These are phyloP conservation scores for Aspergillus carbonarius DNA, from an alignment of 2,329 filamentous ascomycete genomes.

Conservation along the genomic window DNA sequence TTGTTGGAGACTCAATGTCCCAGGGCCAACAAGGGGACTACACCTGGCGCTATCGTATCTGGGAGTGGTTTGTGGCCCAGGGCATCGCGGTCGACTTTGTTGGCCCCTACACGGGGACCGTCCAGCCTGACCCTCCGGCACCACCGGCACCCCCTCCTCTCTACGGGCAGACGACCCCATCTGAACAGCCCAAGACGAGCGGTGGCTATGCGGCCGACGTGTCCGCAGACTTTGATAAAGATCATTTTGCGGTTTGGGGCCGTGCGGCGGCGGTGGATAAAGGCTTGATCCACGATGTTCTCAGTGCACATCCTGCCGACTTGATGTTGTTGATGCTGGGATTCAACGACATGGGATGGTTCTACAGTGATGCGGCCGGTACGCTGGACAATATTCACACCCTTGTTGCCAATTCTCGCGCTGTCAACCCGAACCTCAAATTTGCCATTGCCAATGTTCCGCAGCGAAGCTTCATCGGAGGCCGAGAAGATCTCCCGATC, in stretches of 20 bases:
- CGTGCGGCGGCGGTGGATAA: constrained; percentile 1
- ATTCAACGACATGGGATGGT: constrained; percentile 11
- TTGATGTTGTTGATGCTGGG: constrained; percentile 5
- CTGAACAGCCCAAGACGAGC: not conserved
- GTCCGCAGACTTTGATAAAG: not conserved
- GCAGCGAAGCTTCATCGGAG: constrained; percentile 3
- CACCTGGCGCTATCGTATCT: constrained; percentile 9
- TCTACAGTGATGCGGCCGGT: not conserved
- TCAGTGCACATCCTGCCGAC: not conserved
- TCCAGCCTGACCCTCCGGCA: not conserved
- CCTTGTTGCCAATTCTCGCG: not conserved
- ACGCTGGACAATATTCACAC: not conserved
- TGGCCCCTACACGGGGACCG: constrained; percentile 5
- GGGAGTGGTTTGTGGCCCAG: constrained; percentile 5
- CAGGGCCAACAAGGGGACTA: constrained; percentile 8
- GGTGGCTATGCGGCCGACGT: constrained; percentile 2
- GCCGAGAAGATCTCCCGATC: constrained; percentile 1
- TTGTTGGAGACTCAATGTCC: constrained; percentile 9
- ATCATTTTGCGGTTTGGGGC: constrained; percentile 7
- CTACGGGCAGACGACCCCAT: not conserved
- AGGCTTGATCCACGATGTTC: not conserved
- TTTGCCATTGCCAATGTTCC: constrained; percentile 3
- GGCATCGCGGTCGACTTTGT: not conserved
- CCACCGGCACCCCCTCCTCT: not conserved
- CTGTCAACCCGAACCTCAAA: not conserved